Conservation (phyloP, 2,329 filamentous ascomycete species). For the Helicocarpus griseus region DNA sequence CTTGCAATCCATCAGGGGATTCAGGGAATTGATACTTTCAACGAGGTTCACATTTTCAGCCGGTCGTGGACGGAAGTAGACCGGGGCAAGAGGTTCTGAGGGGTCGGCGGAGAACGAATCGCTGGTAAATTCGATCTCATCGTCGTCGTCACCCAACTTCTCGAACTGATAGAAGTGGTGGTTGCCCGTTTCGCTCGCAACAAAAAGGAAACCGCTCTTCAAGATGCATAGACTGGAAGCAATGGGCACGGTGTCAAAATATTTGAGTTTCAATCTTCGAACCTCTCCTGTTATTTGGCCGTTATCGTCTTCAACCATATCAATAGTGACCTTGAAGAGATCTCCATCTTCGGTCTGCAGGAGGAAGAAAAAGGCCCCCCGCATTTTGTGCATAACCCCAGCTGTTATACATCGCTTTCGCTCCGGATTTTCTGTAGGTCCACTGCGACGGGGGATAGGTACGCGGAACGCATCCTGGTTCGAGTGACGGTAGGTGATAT, state of each 20-base stretch:
- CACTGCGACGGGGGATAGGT: slow-evolving; percentile 75
- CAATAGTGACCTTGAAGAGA: slow-evolving; percentile 89
- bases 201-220: slow-evolving; percentile 91
- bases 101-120: slow-evolving; percentile 73
- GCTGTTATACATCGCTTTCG: slow-evolving; percentile 79
- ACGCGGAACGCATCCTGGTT: slow-evolving; percentile 86
- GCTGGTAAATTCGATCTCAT: slow-evolving; percentile 77
- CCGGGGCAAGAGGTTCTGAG: slow-evolving; percentile 59
- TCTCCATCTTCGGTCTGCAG: slow-evolving; percentile 97
- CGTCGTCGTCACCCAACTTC: slow-evolving; percentile 89
- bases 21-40: slow-evolving; percentile 78
- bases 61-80: slow-evolving; percentile 74
- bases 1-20: slow-evolving; percentile 83
- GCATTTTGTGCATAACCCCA: slow-evolving; percentile 96
- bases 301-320: slow-evolving; percentile 74
- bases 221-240: slow-evolving; percentile 82
- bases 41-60: slow-evolving; percentile 76
- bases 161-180: slow-evolving; percentile 96
- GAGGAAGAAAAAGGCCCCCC: slow-evolving; percentile 94
- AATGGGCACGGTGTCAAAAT: slow-evolving; percentile 91
- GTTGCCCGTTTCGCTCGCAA: slow-evolving; percentile 85
- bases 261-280: slow-evolving; percentile 79
- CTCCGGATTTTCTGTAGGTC: slow-evolving; percentile 82
- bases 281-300: slow-evolving; percentile 75
- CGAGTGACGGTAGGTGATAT: slow-evolving; percentile 92